Evolutionary conservation across 2,329 filamentous ascomycete species (phyloP), one percentile per base, ranked within the genome.

Genomic region (Phialemonium atrogriseum): DNA sequence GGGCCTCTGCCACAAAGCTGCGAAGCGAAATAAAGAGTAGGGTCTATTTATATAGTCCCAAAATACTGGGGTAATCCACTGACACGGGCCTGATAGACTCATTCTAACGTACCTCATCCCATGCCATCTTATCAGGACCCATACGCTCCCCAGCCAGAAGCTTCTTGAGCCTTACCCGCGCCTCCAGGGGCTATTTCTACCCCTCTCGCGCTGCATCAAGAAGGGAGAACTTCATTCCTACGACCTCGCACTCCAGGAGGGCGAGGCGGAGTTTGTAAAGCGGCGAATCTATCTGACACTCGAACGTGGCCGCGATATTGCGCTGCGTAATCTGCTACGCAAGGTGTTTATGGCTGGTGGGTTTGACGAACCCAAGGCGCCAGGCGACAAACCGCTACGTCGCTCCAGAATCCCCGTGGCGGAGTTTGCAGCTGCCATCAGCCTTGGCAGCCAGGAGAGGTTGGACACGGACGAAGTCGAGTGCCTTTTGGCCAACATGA

Each of bases 71-170:
- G 27, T 34, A 17, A 39, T 37, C 27, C 10, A 11, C 27, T 33
- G 24, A 34, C 20, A 4, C 14, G 18, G 5, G 27, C 4, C 27
- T 28, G 6, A 6, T 43, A 91, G 84, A 49, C 72, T 91, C 34
- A 96, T 98, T 34, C 69, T 98, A 18, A 94, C 83, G 3, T 98
- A 98, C 49, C 76, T 98, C 9, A 88, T 98, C 32, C 91, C 91
- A 0, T 95, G 88, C 41, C 86, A 86, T 43, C 75, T 98, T 19
- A 72, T 98, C 35, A 96, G 85, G 3, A 84, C 75, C 17, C 87
- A 94, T 51, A 83, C 80, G 1, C 73, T 98, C 2, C 93, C 91
- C 1, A 86, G 76, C 32, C 60, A 69, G 33, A 54, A 65, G 28
- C 70, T 96, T 1, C 70, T 98, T 2, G 66, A 72, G 24, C 79